Evolutionary conservation across 768 basidiomycete species (phyloP).

Genomic region (Neoboletus subvelutipes): DNA sequence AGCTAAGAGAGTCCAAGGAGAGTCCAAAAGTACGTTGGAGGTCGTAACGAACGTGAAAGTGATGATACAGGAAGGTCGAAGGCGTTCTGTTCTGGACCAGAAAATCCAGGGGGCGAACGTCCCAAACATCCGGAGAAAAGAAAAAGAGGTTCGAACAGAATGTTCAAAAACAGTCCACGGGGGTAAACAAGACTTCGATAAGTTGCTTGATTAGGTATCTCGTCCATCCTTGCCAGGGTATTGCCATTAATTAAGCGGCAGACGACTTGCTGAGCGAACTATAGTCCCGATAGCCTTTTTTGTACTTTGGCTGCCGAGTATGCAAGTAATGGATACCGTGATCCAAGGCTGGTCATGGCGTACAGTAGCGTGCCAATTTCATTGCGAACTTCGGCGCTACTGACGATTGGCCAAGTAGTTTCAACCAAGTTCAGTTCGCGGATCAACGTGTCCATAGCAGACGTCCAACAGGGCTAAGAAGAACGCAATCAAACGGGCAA

Average conservation of each 20-base stretch:
- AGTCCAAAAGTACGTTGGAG: conserved; percentile 23
- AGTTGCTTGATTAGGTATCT: neutral
- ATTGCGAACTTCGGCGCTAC: conserved; percentile 56
- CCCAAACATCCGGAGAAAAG: conserved; percentile 4
- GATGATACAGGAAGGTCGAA: conserved; percentile 11
- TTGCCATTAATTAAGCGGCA: conserved; percentile 3
- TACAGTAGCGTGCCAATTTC: conserved; percentile 62
- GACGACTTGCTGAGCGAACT: conserved; percentile 6
- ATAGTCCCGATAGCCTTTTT: conserved; percentile 33
- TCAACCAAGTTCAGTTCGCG: conserved; percentile 65
- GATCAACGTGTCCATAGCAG: conserved; percentile 63
- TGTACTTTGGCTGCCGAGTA: conserved; percentile 33
- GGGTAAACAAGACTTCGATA: neutral
- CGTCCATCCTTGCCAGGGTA: neutral
- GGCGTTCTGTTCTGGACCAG: conserved; percentile 8
- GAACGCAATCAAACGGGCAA: conserved; percentile 4
- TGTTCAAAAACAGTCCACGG: conserved; percentile 16
- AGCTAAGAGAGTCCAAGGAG: conserved; percentile 16
- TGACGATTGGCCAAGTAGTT: conserved; percentile 60
- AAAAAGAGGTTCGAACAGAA: neutral
- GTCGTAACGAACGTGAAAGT: conserved; percentile 28
- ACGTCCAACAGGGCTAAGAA: conserved; percentile 68
- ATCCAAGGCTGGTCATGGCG: conserved; percentile 60
- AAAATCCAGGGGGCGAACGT: conserved; percentile 8
- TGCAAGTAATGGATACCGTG: conserved; percentile 58